Percentiles rank a stretch among this genome's conserved stretches.
Conservation (phyloP, 352 stramenopile species). For the Phytophthora sojae region DNA sequence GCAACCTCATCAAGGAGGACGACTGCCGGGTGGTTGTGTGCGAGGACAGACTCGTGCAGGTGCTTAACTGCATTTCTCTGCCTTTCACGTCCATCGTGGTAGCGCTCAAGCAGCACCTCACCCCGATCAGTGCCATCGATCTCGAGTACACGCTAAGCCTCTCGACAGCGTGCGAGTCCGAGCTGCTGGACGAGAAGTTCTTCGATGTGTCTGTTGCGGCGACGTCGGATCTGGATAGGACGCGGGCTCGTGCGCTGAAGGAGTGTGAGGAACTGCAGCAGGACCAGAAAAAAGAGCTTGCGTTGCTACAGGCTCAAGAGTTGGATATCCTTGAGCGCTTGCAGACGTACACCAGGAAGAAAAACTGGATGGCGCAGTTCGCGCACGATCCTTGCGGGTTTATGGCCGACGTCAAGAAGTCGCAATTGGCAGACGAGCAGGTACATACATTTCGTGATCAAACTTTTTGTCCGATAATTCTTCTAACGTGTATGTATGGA, state of each 20-base stretch:
- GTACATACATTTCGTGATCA: conserved; percentile 28
- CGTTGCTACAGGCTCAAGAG: conserved; percentile 68
- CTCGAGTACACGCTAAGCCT: conserved; percentile 73
- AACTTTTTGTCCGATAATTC: neutral
- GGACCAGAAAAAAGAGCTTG: conserved; percentile 70
- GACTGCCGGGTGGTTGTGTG: conserved; percentile 78
- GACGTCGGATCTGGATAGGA: conserved; percentile 58
- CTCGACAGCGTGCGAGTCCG: conserved; percentile 31
- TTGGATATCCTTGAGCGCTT: conserved; percentile 60
- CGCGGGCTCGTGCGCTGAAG: conserved; percentile 42
- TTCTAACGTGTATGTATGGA: neutral
- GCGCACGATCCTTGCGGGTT: conserved; percentile 71
- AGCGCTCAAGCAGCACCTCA: conserved; percentile 73
- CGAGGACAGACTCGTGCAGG: conserved; percentile 54
- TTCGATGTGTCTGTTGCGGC: conserved; percentile 68
- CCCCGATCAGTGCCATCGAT: conserved; percentile 55
- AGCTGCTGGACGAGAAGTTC: conserved; percentile 59
- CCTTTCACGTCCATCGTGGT: conserved; percentile 77
- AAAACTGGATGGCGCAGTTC: conserved; percentile 80
- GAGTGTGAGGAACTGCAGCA: conserved; percentile 73
- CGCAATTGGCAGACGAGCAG: conserved; percentile 67
- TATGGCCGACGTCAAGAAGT: conserved; percentile 62
- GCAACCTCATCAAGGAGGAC: conserved; percentile 83
- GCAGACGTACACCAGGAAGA: conserved; percentile 54
- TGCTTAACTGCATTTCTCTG: conserved; percentile 76